Evolutionary conservation across 2,329 filamentous ascomycete species (phyloP).

Genomic region (Colletotrichum brevisporum): DNA sequence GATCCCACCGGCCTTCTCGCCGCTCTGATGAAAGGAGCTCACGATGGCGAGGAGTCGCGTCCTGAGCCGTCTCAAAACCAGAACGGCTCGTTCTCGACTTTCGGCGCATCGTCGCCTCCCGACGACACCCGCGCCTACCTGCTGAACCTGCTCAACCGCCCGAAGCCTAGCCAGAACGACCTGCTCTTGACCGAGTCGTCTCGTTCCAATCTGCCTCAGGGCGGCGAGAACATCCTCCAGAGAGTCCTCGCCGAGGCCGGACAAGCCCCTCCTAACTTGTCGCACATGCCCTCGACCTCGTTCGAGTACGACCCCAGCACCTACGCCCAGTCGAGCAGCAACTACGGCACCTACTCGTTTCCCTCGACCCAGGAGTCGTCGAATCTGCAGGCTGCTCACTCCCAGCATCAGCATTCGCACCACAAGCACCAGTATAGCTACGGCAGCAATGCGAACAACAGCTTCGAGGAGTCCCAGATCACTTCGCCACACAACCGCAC

Average conservation of each 20-base stretch:
- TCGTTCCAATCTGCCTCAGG: constrained; percentile 49
- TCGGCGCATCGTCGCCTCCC: constrained; percentile 66
- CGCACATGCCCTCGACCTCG: constrained; percentile 41
- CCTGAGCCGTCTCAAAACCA: constrained; percentile 43
- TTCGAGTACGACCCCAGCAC: constrained; percentile 45
- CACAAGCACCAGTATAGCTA: constrained; percentile 40
- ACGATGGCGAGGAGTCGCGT: constrained; percentile 62
- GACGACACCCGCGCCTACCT: constrained; percentile 87
- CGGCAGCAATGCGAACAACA: constrained; percentile 45
- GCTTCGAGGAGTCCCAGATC: constrained; percentile 57
- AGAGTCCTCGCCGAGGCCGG: constrained; percentile 37
- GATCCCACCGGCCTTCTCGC: constrained; percentile 72
- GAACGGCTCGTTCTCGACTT: constrained; percentile 51
- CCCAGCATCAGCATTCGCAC: constrained; percentile 32
- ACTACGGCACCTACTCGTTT: constrained; percentile 42
- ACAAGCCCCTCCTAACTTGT: constrained; percentile 31
- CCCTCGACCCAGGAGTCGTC: constrained; percentile 38
- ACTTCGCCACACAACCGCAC: constrained; percentile 59
- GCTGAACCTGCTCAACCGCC: constrained; percentile 86
- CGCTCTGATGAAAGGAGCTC: constrained; percentile 71
- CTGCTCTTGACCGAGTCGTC: constrained; percentile 58
- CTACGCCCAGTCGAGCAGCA: constrained; percentile 43
- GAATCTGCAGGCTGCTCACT: constrained; percentile 41
- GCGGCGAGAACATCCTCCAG: constrained; percentile 41
- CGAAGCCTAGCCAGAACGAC: constrained; percentile 75